phyloP scores from a whole-genome alignment of 768 basidiomycete species.

The Mycena epipterygia region DNA sequence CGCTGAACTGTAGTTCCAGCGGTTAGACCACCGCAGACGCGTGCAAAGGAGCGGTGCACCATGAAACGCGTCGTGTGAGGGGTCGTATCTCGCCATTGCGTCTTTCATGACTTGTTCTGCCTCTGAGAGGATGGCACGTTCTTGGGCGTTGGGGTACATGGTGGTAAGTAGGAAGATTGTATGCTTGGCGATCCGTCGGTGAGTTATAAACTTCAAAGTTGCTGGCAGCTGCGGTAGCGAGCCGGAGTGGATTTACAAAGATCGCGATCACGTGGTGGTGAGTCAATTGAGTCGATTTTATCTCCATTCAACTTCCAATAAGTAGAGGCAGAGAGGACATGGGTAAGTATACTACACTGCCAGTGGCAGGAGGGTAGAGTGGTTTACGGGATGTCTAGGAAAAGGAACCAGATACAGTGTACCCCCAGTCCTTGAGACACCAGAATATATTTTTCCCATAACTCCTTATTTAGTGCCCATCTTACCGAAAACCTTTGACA shows the following conservation, averaged over 20 bases:
- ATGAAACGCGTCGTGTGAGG: conserved; percentile 85
- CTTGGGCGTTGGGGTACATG: conserved; percentile 68
- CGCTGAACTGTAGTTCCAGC: conserved; percentile 71
- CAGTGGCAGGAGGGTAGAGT: no score
- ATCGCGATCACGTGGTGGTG: conserved; percentile 10
- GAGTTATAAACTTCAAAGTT: neutral
- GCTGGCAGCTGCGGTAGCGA: no score
- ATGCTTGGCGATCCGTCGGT: neutral
- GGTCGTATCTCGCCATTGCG: conserved; percentile 83
- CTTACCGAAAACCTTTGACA: no score
- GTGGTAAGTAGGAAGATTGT: conserved; percentile 20
- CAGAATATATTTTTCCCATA: no score
- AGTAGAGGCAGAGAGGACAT: no score
- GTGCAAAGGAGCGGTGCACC: conserved; percentile 56
- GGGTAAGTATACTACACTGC: no score
- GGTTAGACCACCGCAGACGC: conserved; percentile 20
- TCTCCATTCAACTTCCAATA: neutral
- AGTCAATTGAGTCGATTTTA: neutral
- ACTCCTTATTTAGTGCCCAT: no score
- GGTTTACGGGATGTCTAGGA: no score
- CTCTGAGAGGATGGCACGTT: conserved; percentile 64
- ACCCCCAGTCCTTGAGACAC: no score
- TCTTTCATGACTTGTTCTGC: conserved; percentile 80
- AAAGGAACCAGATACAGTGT: no score
- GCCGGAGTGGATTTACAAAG: no score